phyloP scores from a whole-genome alignment of 1,284 basidiomycete genomes.

The Apiotrichum laibachii region DNA sequence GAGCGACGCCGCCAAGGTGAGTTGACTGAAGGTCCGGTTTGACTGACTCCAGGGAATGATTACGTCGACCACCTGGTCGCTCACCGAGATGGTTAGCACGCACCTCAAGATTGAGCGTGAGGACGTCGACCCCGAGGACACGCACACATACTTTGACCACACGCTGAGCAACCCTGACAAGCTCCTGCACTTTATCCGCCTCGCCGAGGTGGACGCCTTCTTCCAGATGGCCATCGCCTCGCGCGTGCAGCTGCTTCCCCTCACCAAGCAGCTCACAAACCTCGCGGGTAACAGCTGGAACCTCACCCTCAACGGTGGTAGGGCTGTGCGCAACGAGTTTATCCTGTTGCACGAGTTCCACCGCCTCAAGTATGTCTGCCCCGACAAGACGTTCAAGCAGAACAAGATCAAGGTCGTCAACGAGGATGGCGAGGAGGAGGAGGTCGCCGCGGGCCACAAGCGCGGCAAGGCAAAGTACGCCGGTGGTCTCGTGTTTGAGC shows the following conservation, averaged over 20 bases:
- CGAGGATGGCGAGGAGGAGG: slow-evolving; percentile 58
- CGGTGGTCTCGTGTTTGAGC: slow-evolving; percentile 96
- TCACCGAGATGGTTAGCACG: slow-evolving; percentile 93
- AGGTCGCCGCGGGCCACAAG: slow-evolving; percentile 59
- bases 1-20: slow-evolving; percentile 87
- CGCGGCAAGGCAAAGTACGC: slow-evolving; percentile 94
- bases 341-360: slow-evolving; percentile 99
- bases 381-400: slow-evolving; percentile 79
- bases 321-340: slow-evolving; percentile 98
- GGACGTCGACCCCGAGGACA: slow-evolving; percentile 95
- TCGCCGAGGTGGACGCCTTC: slow-evolving; percentile 90
- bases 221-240: slow-evolving; percentile 93
- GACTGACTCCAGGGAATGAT: slow-evolving; percentile 71
- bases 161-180: slow-evolving; percentile 72
- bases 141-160: slow-evolving; percentile 84
- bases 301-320: slow-evolving; percentile 89
- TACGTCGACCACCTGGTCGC: slow-evolving; percentile 91
- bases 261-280: slow-evolving; percentile 92
- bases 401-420: slow-evolving; percentile 54
- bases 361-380: slow-evolving; percentile 90
- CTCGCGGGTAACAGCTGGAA: slow-evolving; percentile 99
- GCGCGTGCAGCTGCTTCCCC: slow-evolving; percentile 81
- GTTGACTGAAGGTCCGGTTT: slow-evolving; percentile 19
- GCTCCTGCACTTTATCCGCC: slow-evolving; percentile 81
- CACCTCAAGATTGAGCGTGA: slow-evolving; percentile 81